Percentiles rank a stretch among this genome's conserved stretches.
Evolutionary conservation across 1,284 basidiomycete species (phyloP).

Genomic region (Neotropicomus parvogracilis): DNA sequence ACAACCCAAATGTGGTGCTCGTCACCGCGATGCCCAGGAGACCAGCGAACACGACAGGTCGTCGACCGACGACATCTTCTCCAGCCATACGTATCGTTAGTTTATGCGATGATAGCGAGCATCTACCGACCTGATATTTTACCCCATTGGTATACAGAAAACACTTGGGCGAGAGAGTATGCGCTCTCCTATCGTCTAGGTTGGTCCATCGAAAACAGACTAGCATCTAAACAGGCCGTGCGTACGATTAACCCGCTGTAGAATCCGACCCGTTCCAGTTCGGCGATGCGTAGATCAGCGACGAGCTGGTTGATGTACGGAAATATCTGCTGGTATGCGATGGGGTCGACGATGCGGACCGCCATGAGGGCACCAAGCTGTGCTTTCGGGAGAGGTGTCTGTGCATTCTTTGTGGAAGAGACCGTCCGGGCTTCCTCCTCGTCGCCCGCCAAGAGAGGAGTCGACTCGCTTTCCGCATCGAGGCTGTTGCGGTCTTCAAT

Average conservation of each 20-base stretch:
- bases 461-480: conserved; percentile 7
- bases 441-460: conserved; percentile 3
- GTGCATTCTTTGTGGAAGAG: background rate
- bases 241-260: conserved; percentile 58
- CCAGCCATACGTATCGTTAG: background rate
- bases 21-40: conserved; percentile 51
- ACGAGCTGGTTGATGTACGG: conserved; percentile 69
- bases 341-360: conserved; percentile 56
- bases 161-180: conserved; percentile 57
- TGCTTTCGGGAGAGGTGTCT: conserved; percentile 15
- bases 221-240: background rate
- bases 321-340: conserved; percentile 56
- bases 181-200: conserved; percentile 46
- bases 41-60: conserved; percentile 55
- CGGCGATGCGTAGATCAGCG: conserved; percentile 48
- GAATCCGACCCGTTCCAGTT: conserved; percentile 56
- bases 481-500: background rate
- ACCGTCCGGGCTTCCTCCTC: conserved; percentile 8
- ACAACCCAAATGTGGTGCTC: conserved; percentile 52
- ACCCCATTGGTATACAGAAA: conserved; percentile 63
- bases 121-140: conserved; percentile 45
- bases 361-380: conserved; percentile 19
- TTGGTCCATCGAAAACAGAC: background rate
- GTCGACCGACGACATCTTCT: conserved; percentile 51
- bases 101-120: too few species aligned